These are phyloP conservation scores for Lepiota subincarnata DNA, from an alignment of 768 basidiomycete genomes.

Conservation along the genomic window DNA sequence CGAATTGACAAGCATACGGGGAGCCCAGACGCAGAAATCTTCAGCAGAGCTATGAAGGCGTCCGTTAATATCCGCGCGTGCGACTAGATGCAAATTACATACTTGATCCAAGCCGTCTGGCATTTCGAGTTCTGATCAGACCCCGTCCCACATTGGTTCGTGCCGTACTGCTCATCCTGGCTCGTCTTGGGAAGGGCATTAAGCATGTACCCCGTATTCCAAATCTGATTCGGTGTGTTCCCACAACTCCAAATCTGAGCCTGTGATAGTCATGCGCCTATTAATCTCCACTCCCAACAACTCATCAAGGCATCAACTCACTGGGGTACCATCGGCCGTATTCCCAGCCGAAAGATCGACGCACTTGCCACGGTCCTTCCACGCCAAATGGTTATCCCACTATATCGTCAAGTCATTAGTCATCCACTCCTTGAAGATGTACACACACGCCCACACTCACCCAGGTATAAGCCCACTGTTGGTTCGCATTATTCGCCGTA, in stretches of 20 bases:
- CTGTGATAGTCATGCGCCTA: conserved; percentile 20
- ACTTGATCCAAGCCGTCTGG: conserved; percentile 69
- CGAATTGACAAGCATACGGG: conserved; percentile 28
- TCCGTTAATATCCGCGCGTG: background rate
- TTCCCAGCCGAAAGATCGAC: conserved; percentile 43
- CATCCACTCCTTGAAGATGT: background rate
- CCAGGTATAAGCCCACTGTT: conserved; percentile 45
- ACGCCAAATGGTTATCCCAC: conserved; percentile 38
- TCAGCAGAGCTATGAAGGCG: conserved; percentile 39
- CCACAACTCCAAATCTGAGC: conserved; percentile 45
- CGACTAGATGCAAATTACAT: conserved; percentile 19
- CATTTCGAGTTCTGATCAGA: conserved; percentile 58
- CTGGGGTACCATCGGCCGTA: conserved; percentile 35
- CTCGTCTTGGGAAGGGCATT: conserved; percentile 41
- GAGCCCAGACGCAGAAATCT: conserved; percentile 74
- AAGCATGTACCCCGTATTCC: conserved; percentile 47
- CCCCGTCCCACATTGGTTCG: conserved; percentile 62
- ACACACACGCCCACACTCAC: conserved; percentile 18
- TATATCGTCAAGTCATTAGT: conserved; percentile 1
- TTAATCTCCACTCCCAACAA: background rate
- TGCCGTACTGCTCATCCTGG: conserved; percentile 59
- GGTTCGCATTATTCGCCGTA: conserved; percentile 33
- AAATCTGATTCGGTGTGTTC: conserved; percentile 45
- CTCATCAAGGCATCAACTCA: conserved; percentile 20
- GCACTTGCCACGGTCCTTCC: conserved; percentile 48